phyloP scores from a whole-genome alignment of 1,284 basidiomycete genomes.

The Ceraceosorus bombacis region DNA sequence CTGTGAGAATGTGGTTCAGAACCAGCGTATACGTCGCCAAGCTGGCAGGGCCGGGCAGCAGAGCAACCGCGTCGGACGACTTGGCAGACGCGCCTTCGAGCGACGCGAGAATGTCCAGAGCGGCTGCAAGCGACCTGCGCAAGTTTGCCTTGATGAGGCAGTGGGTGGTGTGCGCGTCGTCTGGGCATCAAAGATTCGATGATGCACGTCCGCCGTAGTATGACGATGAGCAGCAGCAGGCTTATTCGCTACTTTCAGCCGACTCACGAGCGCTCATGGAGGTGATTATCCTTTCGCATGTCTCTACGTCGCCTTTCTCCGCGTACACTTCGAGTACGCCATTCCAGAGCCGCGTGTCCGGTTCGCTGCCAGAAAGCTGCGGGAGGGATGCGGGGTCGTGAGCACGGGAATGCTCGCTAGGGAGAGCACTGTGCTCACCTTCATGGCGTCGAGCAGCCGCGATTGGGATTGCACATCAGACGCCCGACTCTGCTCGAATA shows the following conservation, averaged over 20 bases:
- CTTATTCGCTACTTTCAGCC: not conserved
- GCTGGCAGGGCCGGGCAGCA: slow-evolving; percentile 20
- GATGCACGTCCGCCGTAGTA: too few relatives aligned
- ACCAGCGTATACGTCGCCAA: slow-evolving; percentile 41
- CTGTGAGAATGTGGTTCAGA: slow-evolving; percentile 27
- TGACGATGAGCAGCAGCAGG: slow-evolving; percentile 13
- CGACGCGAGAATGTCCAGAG: slow-evolving; percentile 26
- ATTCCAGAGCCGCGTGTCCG: slow-evolving; percentile 34
- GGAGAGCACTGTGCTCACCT: not conserved
- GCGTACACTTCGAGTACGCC: slow-evolving; percentile 56
- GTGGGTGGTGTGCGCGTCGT: slow-evolving; percentile 28
- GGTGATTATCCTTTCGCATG: slow-evolving; percentile 20
- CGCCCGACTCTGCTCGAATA: not conserved
- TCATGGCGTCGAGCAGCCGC: not conserved
- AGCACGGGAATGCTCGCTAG: not conserved
- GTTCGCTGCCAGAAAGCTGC: slow-evolving; percentile 17
- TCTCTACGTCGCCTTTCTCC: slow-evolving; percentile 51
- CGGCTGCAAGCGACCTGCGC: slow-evolving; percentile 12
- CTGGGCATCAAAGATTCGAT: slow-evolving; percentile 15
- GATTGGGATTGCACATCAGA: not conserved
- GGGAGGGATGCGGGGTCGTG: not conserved
- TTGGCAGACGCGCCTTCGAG: slow-evolving; percentile 15
- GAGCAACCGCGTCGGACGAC: slow-evolving; percentile 1
- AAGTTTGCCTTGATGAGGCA: slow-evolving; percentile 34
- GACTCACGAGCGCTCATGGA: not conserved